Percentiles rank a stretch among this genome's conserved stretches.
Conservation (phyloP, 2,329 filamentous ascomycete genomes). For the Monilinia fructicola region DNA sequence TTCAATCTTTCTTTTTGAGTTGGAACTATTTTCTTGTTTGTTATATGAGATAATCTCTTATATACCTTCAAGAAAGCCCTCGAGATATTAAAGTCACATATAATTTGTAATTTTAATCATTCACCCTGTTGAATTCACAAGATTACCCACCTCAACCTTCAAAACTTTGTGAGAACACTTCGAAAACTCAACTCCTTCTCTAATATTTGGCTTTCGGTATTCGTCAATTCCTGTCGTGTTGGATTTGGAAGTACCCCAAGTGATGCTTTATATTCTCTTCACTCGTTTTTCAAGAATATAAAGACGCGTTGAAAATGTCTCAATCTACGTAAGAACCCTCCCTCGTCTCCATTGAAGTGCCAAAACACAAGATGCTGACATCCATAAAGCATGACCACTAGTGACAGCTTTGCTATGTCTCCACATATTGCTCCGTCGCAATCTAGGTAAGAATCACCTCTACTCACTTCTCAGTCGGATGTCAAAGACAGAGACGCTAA, state of each 20-base stretch:
- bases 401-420: background rate
- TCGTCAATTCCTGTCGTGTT: background rate
- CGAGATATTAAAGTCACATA: background rate
- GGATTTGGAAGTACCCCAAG: background rate
- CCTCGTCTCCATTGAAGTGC: background rate
- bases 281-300: background rate
- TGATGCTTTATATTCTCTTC: background rate
- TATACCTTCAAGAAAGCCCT: background rate
- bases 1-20: background rate
- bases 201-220: background rate
- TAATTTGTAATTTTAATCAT: background rate
- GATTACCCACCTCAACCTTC: background rate
- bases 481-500: background rate
- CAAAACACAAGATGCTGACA: background rate
- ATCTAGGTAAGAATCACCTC: background rate
- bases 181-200: background rate
- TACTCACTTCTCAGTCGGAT: background rate
- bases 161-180: background rate
- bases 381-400: background rate
- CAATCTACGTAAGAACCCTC: constrained; percentile 4
- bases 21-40: background rate
- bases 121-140: background rate
- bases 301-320: background rate
- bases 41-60: background rate
- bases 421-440: background rate